Evolutionary conservation across 371 early-diverging fungal species (phyloP).

Genomic region (Lichtheimia ornata): DNA sequence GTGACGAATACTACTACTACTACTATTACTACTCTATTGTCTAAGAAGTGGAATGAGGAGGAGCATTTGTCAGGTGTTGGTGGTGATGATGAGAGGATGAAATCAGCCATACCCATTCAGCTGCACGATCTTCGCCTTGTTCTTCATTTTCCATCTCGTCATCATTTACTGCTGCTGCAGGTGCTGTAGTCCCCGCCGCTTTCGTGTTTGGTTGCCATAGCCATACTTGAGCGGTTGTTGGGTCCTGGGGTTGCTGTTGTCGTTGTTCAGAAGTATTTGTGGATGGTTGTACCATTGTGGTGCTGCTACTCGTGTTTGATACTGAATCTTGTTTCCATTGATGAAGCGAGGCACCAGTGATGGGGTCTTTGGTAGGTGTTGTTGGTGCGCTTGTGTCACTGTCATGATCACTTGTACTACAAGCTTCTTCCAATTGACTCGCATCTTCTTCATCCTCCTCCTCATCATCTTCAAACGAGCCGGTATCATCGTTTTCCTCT

Average conservation of each 20-base stretch:
- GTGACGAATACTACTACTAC: too few relatives aligned
- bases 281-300: conserved; percentile 1
- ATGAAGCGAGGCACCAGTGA: not conserved
- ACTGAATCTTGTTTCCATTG: not conserved
- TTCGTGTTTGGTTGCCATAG: conserved; percentile 9
- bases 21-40: not conserved
- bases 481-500: conserved; percentile 9
- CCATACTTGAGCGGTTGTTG: conserved; percentile 7
- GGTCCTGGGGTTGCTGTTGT: not conserved
- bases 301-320: not conserved
- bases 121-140: conserved; percentile 15
- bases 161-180: not conserved
- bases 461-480: conserved; percentile 12
- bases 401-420: conserved; percentile 15
- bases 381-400: conserved; percentile 20
- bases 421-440: conserved; percentile 9
- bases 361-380: conserved; percentile 19
- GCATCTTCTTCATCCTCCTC: conserved; percentile 18
- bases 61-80: not conserved
- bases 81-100: conserved; percentile 1
- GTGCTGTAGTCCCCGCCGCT: too few relatives aligned
- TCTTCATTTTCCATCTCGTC: conserved; percentile 13
- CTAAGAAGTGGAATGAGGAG: not conserved
- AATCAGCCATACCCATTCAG: conserved; percentile 23
- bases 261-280: too few relatives aligned